phyloP scores from a whole-genome alignment of 2,329 filamentous ascomycete species.

The Escovopsis sp. region DNA sequence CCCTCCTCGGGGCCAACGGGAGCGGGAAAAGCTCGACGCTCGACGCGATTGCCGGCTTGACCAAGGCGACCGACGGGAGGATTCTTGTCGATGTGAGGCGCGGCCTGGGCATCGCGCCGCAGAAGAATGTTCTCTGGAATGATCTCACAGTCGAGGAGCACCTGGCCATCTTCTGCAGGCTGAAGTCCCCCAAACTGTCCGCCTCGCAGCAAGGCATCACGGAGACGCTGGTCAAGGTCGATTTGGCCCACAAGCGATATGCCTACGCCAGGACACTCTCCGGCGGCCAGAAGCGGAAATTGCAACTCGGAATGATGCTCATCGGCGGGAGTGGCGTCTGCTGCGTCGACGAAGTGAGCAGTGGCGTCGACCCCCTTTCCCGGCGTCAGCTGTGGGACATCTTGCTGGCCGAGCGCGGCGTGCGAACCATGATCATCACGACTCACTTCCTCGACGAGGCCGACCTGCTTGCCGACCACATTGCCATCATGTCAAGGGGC shows the following conservation, averaged over 20 bases:
- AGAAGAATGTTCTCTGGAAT: conserved; percentile 91
- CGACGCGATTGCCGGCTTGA: conserved; percentile 74
- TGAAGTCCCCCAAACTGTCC: conserved; percentile 50
- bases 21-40: conserved; percentile 84
- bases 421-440: conserved; percentile 71
- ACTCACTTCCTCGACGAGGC: conserved; percentile 93
- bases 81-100: conserved; percentile 68
- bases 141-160: conserved; percentile 78
- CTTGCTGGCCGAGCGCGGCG: conserved; percentile 67
- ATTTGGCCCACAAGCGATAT: conserved; percentile 59
- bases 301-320: conserved; percentile 91
- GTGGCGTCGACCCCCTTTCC: conserved; percentile 74
- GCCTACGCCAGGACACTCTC: conserved; percentile 66
- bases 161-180: conserved; percentile 64
- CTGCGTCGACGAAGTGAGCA: conserved; percentile 83
- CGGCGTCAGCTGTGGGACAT: conserved; percentile 92
- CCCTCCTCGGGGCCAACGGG: conserved; percentile 77
- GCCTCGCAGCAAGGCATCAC: conserved; percentile 45
- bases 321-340: conserved; percentile 79
- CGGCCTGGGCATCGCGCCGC: conserved; percentile 74
- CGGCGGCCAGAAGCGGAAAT: conserved; percentile 81
- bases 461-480: conserved; percentile 76
- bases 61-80: conserved; percentile 57
- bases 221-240: conserved; percentile 53
- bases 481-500: conserved; percentile 76